Percentiles rank a stretch among this genome's conserved stretches.
These are phyloP conservation scores for Polytrichum commune DNA, from an alignment of 225 moss, liverwort and hornwort genomes.

Conservation along the genomic window DNA sequence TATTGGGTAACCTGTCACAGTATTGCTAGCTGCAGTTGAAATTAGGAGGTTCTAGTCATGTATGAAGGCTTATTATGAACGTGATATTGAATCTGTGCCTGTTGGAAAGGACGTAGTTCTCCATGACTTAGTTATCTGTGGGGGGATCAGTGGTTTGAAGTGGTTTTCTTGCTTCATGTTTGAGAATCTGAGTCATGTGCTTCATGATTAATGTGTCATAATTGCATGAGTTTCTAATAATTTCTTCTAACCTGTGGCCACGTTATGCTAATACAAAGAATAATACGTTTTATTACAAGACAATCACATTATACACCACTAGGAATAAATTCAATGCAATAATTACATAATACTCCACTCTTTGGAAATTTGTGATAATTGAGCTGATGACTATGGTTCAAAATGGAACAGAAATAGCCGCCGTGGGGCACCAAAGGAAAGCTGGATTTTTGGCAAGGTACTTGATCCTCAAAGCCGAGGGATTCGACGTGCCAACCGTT, in stretches of 20 bases:
- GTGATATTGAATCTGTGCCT: too few relatives aligned
- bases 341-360: neutral
- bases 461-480: constrained; percentile 56
- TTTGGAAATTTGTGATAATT: neutral
- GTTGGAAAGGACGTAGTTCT: too few relatives aligned
- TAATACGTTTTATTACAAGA: neutral
- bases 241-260: neutral
- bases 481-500: constrained; percentile 45
- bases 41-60: too few relatives aligned
- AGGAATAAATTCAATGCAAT: too few relatives aligned
- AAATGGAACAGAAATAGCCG: neutral
- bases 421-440: constrained; percentile 1
- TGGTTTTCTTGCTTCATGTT: too few relatives aligned
- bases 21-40: neutral
- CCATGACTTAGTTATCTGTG: too few relatives aligned
- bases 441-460: constrained; percentile 57
- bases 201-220: too few relatives aligned
- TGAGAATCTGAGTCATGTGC: too few relatives aligned
- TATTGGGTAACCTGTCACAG: neutral
- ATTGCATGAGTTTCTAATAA: too few relatives aligned
- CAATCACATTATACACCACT: neutral
- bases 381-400: neutral
- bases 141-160: too few relatives aligned
- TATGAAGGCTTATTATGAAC: too few relatives aligned
- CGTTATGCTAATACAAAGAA: neutral